phyloP scores from a whole-genome alignment of 495 filamentous ascomycete genomes.

The Sporormia fimetaria region DNA sequence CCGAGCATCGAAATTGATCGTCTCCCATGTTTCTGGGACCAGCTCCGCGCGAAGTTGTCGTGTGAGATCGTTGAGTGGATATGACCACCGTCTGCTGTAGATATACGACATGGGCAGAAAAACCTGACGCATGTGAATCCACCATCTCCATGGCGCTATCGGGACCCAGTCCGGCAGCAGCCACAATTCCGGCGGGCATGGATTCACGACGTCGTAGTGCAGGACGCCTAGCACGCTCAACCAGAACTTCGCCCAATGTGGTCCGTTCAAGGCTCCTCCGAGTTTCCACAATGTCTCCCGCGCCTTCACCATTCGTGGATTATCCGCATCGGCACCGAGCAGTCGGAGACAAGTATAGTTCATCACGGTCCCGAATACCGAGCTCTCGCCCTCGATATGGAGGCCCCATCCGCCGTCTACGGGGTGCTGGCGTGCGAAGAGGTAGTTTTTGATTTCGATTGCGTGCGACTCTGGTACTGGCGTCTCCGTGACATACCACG shows the following conservation, averaged over 20 bases:
- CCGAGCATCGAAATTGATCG: conserved; percentile 63
- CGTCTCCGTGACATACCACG: conserved; percentile 86
- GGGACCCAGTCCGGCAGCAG: conserved; percentile 92
- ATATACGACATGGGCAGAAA: conserved; percentile 87
- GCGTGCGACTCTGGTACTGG: conserved; percentile 69
- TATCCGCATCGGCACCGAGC: conserved; percentile 78
- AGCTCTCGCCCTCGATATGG: conserved; percentile 90
- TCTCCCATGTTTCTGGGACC: conserved; percentile 66
- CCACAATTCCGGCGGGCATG: conserved; percentile 85
- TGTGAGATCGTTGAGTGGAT: conserved; percentile 59
- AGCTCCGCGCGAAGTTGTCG: conserved; percentile 68
- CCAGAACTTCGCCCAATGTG: conserved; percentile 96
- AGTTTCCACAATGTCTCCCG: conserved; percentile 70
- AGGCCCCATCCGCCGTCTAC: conserved; percentile 94
- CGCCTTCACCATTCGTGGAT: conserved; percentile 78
- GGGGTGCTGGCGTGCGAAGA: conserved; percentile 75
- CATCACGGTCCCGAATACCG: conserved; percentile 78
- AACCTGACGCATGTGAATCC: conserved; percentile 92
- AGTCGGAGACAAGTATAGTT: conserved; percentile 81
- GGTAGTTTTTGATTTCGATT: conserved; percentile 86
- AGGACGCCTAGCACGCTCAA: conserved; percentile 71
- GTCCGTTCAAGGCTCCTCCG: conserved; percentile 71
- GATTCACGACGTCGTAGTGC: conserved; percentile 88
- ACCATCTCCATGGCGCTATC: conserved; percentile 93
- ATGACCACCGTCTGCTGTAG: conserved; percentile 66